Base-by-base conservation (phyloP, 805 yeast species). In the Wickerhamomyces chaumierensis region DNA sequence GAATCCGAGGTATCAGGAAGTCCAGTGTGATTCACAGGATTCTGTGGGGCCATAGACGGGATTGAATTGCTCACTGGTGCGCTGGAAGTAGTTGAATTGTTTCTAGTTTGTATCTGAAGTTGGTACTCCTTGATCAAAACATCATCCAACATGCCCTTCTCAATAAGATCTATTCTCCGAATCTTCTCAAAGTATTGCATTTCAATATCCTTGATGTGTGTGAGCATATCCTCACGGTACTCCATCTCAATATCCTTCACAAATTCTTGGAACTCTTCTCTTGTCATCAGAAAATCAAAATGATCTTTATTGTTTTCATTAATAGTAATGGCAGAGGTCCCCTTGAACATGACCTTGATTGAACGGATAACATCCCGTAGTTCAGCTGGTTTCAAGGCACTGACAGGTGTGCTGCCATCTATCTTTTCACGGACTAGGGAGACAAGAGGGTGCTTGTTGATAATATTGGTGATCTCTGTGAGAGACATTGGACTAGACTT, bases 291-390 rank as follows among this genome's bases (percentile, higher is more conserved):
- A 14, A 53, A 33, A 33, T 46, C 48, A 45, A 53, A 53, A 33
- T 45, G 43, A 32, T 53, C 56, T 15, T 37, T 42, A 19, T 46
- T 43, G 16, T 48, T 21, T 21, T 21, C 45, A n/a, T 49, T 48
- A 20, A 51, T 34, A 12, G 52, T 53, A 16, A 44, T 42, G 20
- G 52, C 48, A 36, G 51, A 50, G 3, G 45, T 39, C 0, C 53
- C 43, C 15, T 43, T 45, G 32, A 53, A 45, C 16, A 47, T 42
- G 29, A 42, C 42, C 9, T 55, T 50, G n/a, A 53, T 46, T 8
- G 55, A 48, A 3, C 49, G 37, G 5, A 52, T 46, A 5, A 53
- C 56, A 21, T 52, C 56, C 13, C 48, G 35, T 2, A 45, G 43
- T 2, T 51, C 45, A 5, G 50, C 42, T 0, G 40, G 33, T 6